These are phyloP conservation scores for Coemansia sp. DNA, from an alignment of 192 early-diverging fungal species.

Conservation along the genomic window DNA sequence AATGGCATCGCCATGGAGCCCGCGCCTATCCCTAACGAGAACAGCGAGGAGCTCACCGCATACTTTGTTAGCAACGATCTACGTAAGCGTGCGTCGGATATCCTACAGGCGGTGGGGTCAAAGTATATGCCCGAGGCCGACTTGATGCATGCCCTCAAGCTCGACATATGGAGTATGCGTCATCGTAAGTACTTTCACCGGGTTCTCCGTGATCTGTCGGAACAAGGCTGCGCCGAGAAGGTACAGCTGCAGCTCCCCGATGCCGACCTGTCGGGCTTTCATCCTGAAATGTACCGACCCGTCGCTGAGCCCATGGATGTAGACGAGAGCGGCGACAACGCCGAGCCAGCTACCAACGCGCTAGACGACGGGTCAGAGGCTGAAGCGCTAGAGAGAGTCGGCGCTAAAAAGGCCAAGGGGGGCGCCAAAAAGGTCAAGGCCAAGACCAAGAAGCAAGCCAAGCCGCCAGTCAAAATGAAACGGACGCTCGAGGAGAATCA, in stretches of 20 bases:
- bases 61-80: conserved; percentile 18
- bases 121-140: conserved; percentile 45
- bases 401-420: neutral
- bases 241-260: conserved; percentile 32
- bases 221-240: conserved; percentile 21
- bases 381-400: neutral
- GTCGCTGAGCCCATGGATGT: neutral
- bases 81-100: conserved; percentile 20
- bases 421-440: neutral
- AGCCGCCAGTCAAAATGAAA: neutral
- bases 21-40: neutral
- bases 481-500: neutral
- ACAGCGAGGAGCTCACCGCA: neutral
- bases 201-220: conserved; percentile 16
- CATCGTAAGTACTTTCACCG: conserved; percentile 43
- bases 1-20: neutral
- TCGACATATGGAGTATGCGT: conserved; percentile 24
- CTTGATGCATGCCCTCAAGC: conserved; percentile 26
- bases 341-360: neutral
- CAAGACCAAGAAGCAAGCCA: neutral
- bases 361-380: neutral
- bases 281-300: neutral
- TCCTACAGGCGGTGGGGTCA: conserved; percentile 15
- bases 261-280: neutral
- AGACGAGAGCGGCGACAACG: neutral